Evolutionary conservation across 306 rosid species (phyloP), one percentile per base, ranked within the genome.

Genomic region (peach (Prunus persica)): DNA sequence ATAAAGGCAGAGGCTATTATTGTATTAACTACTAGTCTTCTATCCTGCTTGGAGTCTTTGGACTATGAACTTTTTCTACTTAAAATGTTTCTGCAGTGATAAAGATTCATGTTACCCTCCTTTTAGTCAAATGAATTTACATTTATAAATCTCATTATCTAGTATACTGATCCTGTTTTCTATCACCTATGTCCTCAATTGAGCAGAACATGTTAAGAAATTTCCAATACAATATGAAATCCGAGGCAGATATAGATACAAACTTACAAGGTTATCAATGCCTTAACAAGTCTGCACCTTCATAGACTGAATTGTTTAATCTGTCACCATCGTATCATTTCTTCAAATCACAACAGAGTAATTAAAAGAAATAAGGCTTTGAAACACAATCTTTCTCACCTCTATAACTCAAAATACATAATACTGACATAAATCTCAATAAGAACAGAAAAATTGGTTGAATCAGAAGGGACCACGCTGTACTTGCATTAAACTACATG

Each of bases 371-470:
- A 22, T 22, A 61, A 61, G 77, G 22, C 69, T 74, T 6, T 19
- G 69, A 61, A 61, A 46, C 57, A 46, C 47, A 46, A 2, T 52
- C 14, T 74, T 61, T 62, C 78, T 74, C 69, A 62, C 60, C 69
- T 61, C 69, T 61, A 18, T 62, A 45, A 47, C 78, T 74, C 47
- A 14, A 74, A 65, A 62, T 27, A 49, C 73, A 28, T 15, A 28
- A 51, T 32, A 50, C 61, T 69, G 61, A 54, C 49, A 47, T 62
- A 64, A 19, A 45, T 25, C 69, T 72, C 50, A 62, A 49, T 71
- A 64, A 67, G 67, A 50, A 22, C 85, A 82, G 71, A 80, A 84
- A 71, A 77, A 86, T 46, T 81, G 69, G 73, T 52, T 84, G 67
- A 30, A 69, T 71, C 71, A 49, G 65, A 77, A 70, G 69, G 79